Percentiles rank a stretch among this genome's conserved stretches.
These are phyloP conservation scores for Thelephora terrestris DNA, from an alignment of 1,284 basidiomycete species.

Conservation along the genomic window DNA sequence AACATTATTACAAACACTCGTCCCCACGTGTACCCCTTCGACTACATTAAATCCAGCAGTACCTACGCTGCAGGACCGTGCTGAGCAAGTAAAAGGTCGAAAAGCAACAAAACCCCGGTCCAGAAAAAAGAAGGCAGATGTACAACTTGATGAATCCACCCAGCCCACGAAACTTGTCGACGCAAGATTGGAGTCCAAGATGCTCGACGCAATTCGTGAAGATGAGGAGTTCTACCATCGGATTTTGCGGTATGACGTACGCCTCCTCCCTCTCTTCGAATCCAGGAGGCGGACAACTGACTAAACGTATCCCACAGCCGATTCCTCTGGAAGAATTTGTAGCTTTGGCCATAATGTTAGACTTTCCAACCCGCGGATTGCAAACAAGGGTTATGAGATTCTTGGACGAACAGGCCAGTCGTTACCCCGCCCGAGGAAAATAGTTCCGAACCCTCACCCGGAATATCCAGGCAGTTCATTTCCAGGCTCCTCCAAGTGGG, in stretches of 20 bases:
- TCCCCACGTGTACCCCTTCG: not conserved
- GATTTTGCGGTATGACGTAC: constrained; percentile 55
- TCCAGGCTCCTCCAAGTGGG: constrained; percentile 29
- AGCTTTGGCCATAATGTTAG: constrained; percentile 22
- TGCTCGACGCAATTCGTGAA: constrained; percentile 33
- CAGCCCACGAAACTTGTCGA: constrained; percentile 23
- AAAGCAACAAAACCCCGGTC: constrained; percentile 9
- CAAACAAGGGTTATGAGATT: constrained; percentile 36
- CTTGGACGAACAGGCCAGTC: constrained; percentile 46
- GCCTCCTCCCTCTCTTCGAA: constrained; percentile 4
- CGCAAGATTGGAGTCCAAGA: constrained; percentile 19
- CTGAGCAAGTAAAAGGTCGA: not conserved
- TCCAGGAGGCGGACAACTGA: not conserved
- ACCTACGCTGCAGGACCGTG: not conserved
- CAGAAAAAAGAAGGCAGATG: constrained; percentile 12
- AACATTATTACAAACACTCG: not conserved
- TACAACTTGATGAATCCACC: constrained; percentile 7
- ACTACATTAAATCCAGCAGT: not conserved
- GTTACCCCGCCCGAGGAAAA: not conserved
- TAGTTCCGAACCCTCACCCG: not conserved
- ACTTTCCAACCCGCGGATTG: constrained; percentile 25
- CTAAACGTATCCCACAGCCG: constrained; percentile 30
- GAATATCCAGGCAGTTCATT: constrained; percentile 36
- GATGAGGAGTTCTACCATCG: constrained; percentile 40
- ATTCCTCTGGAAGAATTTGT: constrained; percentile 48